A percentile compares a stretch with the other conserved stretches of the same genome.
These are phyloP conservation scores for Waltiozyma sp. DNA, from an alignment of 1,139 yeast genomes.

Conservation along the genomic window DNA sequence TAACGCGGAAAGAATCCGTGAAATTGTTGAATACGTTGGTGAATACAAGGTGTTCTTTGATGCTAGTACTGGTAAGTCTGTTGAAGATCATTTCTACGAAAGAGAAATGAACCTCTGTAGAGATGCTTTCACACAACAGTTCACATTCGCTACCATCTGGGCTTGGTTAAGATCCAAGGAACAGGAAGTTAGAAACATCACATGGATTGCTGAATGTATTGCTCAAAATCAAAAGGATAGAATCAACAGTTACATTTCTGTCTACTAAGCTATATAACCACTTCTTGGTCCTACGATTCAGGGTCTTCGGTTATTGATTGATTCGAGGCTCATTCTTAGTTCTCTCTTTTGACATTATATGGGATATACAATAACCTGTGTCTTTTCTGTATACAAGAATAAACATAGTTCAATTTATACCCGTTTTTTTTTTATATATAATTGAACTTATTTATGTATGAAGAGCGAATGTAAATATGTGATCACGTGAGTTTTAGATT, in stretches of 20 bases:
- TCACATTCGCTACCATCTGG: constrained; percentile 83
- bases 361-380: too few species aligned
- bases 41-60: constrained; percentile 72
- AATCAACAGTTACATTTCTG: constrained; percentile 68
- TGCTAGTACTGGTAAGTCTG: constrained; percentile 40
- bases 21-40: constrained; percentile 61
- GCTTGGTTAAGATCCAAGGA: constrained; percentile 95
- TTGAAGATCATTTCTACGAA: constrained; percentile 90
- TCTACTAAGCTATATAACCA: constrained; percentile 43
- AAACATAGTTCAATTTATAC: too few species aligned
- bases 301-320: too few species aligned
- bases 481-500: too few species aligned
- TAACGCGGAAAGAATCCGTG: constrained; percentile 76
- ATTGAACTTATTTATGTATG: too few species aligned
- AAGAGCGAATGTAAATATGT: too few species aligned
- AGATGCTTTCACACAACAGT: constrained; percentile 93
- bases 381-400: too few species aligned
- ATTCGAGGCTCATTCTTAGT: too few species aligned
- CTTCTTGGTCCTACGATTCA: too few species aligned
- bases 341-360: too few species aligned
- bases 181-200: constrained; percentile 91
- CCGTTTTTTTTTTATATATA: too few species aligned
- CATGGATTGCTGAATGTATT: constrained; percentile 98
- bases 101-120: constrained; percentile 88
- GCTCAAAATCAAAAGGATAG: constrained; percentile 80